phyloP scores from a whole-genome alignment of 352 stramenopile genomes.

The Pythium monospermum region DNA sequence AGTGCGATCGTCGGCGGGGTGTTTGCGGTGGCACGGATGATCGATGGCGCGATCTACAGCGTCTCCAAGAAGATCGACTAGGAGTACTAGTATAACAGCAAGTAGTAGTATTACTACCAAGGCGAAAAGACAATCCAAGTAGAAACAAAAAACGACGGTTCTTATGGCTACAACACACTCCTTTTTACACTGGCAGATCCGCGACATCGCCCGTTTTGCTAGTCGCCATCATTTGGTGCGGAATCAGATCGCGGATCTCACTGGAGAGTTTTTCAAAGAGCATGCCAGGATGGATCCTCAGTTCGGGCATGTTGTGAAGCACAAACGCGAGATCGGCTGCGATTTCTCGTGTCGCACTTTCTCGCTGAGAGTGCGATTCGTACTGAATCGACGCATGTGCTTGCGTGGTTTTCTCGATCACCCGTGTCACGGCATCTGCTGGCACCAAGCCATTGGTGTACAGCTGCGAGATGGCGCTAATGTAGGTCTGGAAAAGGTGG shows the following conservation, averaged over 20 bases:
- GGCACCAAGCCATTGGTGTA: slow-evolving; percentile 47
- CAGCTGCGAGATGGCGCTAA: slow-evolving; percentile 58
- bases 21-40: slow-evolving; percentile 83
- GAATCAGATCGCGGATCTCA: slow-evolving; percentile 29
- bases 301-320: slow-evolving; percentile 43
- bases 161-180: too few species aligned
- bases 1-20: slow-evolving; percentile 85
- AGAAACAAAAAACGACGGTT: too few species aligned
- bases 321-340: slow-evolving; percentile 51
- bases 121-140: too few species aligned
- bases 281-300: slow-evolving; percentile 46
- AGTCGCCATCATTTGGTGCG: too few species aligned
- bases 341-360: slow-evolving; percentile 54
- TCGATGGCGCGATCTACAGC: slow-evolving; percentile 85
- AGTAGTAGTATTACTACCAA: too few species aligned
- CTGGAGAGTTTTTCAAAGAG: slow-evolving; percentile 45
- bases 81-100: background rate
- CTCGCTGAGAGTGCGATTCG: slow-evolving; percentile 49
- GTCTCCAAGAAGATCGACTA: slow-evolving; percentile 88
- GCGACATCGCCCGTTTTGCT: too few species aligned
- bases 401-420: slow-evolving; percentile 51
- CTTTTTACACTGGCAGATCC: too few species aligned
- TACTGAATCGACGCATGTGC: slow-evolving; percentile 62
- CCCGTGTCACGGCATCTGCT: slow-evolving; percentile 45
- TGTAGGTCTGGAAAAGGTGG: slow-evolving; percentile 73